Percentiles rank a stretch among this genome's conserved stretches.
phyloP scores from a whole-genome alignment of 768 basidiomycete genomes.

The Lactifluus volemus region DNA sequence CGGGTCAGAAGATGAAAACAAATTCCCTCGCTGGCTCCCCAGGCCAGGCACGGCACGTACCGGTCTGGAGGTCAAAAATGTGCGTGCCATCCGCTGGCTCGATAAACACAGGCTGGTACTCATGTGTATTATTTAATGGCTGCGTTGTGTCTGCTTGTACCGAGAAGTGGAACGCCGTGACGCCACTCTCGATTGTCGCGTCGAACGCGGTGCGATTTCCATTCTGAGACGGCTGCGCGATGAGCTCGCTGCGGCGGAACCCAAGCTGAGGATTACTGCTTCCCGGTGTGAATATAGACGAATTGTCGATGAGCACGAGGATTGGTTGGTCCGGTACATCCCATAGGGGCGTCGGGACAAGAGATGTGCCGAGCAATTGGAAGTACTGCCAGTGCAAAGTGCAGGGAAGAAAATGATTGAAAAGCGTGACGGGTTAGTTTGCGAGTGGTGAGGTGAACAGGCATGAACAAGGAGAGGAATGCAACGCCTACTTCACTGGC shows the following conservation, averaged over 20 bases:
- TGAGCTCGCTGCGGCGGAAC: slow-evolving; percentile 52
- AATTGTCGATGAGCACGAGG: slow-evolving; percentile 47
- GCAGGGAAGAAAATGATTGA: neutral
- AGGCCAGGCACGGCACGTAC: slow-evolving; percentile 25
- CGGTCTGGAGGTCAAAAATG: slow-evolving; percentile 42
- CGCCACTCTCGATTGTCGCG: slow-evolving; percentile 34
- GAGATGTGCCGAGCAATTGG: slow-evolving; percentile 31
- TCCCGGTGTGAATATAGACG: slow-evolving; percentile 48
- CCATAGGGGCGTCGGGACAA: slow-evolving; percentile 45
- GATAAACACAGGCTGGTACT: slow-evolving; percentile 57
- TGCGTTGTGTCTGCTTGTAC: slow-evolving; percentile 32
- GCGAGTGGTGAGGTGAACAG: too few relatives aligned
- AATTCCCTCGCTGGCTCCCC: too few relatives aligned
- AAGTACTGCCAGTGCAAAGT: slow-evolving; percentile 31
- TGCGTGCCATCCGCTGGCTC: slow-evolving; percentile 53
- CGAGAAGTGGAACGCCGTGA: slow-evolving; percentile 43
- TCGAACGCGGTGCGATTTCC: slow-evolving; percentile 27
- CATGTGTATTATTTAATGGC: slow-evolving; percentile 46
- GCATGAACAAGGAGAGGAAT: neutral
- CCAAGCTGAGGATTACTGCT: slow-evolving; percentile 40
- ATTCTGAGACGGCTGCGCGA: slow-evolving; percentile 38
- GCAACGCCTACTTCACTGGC: slow-evolving; percentile 39
- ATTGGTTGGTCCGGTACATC: slow-evolving; percentile 39
- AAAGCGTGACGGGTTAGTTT: neutral
- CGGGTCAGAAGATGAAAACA: too few relatives aligned